phyloP scores from a whole-genome alignment of 2,329 filamentous ascomycete species.

The Claviceps citrina region DNA sequence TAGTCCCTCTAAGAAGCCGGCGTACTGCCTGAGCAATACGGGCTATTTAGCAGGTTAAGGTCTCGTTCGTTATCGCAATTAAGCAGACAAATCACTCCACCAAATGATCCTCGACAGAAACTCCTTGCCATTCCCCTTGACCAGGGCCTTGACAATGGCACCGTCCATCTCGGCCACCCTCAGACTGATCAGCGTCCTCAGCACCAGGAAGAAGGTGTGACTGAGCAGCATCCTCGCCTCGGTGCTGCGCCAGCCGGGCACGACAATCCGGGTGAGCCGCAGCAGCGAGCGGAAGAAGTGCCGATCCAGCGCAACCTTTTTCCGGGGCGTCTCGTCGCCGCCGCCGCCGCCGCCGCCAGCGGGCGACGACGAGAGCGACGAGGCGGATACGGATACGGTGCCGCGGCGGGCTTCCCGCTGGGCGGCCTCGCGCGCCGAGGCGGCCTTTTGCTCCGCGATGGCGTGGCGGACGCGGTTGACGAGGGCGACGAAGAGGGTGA shows the following conservation, averaged over 20 bases:
- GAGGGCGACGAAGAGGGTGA: conserved; percentile 66
- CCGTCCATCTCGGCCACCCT: conserved; percentile 96
- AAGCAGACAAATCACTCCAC: conserved; percentile 46
- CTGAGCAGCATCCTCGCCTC: conserved; percentile 75
- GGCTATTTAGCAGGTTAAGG: not conserved
- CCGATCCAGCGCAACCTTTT: conserved; percentile 82
- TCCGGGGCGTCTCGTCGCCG: conserved; percentile 32
- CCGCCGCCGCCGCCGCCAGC: too few relatives aligned
- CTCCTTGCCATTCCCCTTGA: conserved; percentile 79
- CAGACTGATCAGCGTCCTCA: conserved; percentile 81
- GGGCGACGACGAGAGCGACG: conserved; percentile 29
- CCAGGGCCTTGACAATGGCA: conserved; percentile 76
- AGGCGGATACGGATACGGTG: conserved; percentile 32
- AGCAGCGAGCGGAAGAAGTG: conserved; percentile 65
- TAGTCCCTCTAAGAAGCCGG: conserved; percentile 2
- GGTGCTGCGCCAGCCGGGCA: conserved; percentile 79
- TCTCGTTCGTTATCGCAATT: not conserved
- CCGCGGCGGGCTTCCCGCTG: conserved; percentile 31
- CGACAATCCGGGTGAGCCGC: conserved; percentile 66
- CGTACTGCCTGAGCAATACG: not conserved
- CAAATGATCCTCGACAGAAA: conserved; percentile 80
- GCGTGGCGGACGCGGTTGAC: conserved; percentile 81
- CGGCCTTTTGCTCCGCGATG: conserved; percentile 82
- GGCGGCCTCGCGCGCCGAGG: conserved; percentile 52
- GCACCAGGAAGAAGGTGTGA: conserved; percentile 83